A percentile compares a stretch with the other conserved stretches of the same genome.
Conservation (phyloP, 768 basidiomycete species). For the Mycena epipterygia region DNA sequence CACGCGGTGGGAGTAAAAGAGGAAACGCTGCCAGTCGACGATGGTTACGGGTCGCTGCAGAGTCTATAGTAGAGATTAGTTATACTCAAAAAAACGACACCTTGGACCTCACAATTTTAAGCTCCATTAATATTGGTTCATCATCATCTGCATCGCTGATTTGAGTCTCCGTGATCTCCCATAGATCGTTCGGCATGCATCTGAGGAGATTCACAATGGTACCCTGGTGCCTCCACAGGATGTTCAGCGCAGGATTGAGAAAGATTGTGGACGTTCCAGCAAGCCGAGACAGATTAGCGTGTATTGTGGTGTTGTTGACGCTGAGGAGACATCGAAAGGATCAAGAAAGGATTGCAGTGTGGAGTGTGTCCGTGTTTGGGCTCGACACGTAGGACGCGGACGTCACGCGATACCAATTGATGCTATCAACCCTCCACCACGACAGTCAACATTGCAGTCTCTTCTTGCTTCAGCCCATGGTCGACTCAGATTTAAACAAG, state of each 20-base stretch:
- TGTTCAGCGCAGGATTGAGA: background rate
- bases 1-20: background rate
- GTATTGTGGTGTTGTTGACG: too few relatives aligned
- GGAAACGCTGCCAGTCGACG: background rate
- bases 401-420: too few relatives aligned
- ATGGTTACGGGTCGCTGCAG: background rate
- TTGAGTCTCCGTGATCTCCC: background rate
- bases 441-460: too few relatives aligned
- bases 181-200: constrained; percentile 3
- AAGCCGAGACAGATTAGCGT: background rate
- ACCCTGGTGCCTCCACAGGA: background rate
- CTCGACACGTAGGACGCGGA: too few relatives aligned
- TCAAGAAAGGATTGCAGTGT: too few relatives aligned
- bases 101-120: background rate
- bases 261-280: background rate
- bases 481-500: too few relatives aligned
- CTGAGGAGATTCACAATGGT: background rate
- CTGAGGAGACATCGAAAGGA: too few relatives aligned
- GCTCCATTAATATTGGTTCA: background rate
- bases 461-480: too few relatives aligned
- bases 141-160: background rate
- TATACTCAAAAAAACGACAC: background rate
- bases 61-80: background rate
- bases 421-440: too few relatives aligned
- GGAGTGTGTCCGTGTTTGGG: too few relatives aligned